Evolutionary conservation across 2,329 filamentous ascomycete species (phyloP), one percentile per base, ranked within the genome.

Genomic region (Arthrocladium fulminans): DNA sequence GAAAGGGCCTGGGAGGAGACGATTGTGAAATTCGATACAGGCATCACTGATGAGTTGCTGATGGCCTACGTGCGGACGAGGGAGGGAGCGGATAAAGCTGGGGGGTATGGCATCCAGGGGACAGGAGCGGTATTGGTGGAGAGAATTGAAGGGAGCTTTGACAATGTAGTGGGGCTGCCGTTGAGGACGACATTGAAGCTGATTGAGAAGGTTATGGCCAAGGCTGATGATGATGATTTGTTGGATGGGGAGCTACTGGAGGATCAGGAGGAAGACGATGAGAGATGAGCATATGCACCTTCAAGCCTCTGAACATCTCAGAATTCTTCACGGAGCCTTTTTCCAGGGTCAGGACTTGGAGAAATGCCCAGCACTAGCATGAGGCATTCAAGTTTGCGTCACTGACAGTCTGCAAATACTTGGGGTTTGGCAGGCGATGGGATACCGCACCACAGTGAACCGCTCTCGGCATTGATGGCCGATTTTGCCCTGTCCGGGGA

Each of bases 21-120:
- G 38, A 78, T 75, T 52, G 92, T 98, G n/a, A 80, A 77, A 62
- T 98, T 98, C 67, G 87, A 88, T 62, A 67, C 73, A 50, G 77
- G 76, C 37, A 73, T 83, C 3, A 80, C 80, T 12, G 90, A 98
- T 68, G 88, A 94, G 51, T 77, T 95, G 57, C 82, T 97, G 51
- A 72, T 87, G 58, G 78, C 77, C 46, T 76, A 76, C 64, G 73
- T 76, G 44, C 61, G 63, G 51, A 96, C 90, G 19, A 76, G 90
- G 48, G 92, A 98, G 72, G 92, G 92, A 1, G 88, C 81, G 9
- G 92, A 97, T 67, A 98, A 97, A 73, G 92, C 92, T 0, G 92
- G 92, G 2, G 92, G 92, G 0, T 98, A 98, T 66, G 92, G 88
- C 1, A 79, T 98, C 46, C 92, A 98, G 67, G 92, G 90, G 0